phyloP scores from a whole-genome alignment of 2,329 filamentous ascomycete species.

The Apiospora rasikravindrae region DNA sequence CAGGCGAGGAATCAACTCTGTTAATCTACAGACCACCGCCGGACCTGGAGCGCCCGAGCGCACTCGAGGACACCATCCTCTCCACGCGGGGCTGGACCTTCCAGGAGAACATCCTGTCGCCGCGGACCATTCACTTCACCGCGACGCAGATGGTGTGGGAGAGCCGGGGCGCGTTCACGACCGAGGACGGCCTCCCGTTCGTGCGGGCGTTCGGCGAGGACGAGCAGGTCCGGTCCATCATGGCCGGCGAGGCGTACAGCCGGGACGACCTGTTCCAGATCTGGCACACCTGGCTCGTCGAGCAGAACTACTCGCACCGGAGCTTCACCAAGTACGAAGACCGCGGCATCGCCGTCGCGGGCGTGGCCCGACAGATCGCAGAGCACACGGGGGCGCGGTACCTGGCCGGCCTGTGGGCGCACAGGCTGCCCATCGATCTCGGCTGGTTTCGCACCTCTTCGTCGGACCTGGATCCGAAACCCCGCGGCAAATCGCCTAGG shows the following conservation, averaged over 20 bases:
- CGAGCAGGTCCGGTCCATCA: not conserved
- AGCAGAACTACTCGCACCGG: not conserved
- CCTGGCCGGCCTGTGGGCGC: not conserved
- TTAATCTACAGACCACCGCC: not conserved
- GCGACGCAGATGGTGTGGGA: conserved; percentile 20
- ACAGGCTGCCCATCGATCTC: not conserved
- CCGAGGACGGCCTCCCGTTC: conserved; percentile 14
- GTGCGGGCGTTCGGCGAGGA: not conserved
- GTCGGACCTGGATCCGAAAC: not conserved
- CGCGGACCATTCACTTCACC: conserved; percentile 21
- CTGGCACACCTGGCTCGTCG: not conserved
- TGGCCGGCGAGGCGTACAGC: not conserved
- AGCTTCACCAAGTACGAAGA: not conserved
- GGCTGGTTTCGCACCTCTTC: not conserved
- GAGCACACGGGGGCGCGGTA: conserved; percentile 3
- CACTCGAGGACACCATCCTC: not conserved
- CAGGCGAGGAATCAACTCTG: not conserved
- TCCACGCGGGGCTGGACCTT: conserved; percentile 22
- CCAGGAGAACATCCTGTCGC: conserved; percentile 20
- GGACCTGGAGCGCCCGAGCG: not conserved
- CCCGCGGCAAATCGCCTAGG: not conserved
- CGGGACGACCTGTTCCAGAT: not conserved
- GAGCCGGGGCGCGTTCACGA: conserved; percentile 19
- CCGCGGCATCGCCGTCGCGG: not conserved
- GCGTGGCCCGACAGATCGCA: not conserved